These are phyloP conservation scores for Clonostachys chloroleuca DNA, from an alignment of 2,329 filamentous ascomycete species.

Conservation along the genomic window DNA sequence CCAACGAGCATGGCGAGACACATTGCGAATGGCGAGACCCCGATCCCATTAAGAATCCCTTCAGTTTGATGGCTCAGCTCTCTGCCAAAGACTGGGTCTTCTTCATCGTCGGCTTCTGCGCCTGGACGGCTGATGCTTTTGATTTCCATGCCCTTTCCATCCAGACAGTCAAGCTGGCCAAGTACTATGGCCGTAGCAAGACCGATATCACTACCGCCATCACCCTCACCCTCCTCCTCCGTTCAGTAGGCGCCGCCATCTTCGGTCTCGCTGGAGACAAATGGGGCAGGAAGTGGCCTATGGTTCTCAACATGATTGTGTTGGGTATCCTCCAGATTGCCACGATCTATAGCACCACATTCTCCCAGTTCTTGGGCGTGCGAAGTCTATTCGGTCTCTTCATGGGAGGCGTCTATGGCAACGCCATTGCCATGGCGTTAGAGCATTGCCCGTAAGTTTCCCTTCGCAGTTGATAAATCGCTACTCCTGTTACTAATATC, in stretches of 20 bases:
- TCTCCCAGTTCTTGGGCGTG: slow-evolving; percentile 68
- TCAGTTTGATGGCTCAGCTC: slow-evolving; percentile 63
- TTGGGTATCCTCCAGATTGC: slow-evolving; percentile 65
- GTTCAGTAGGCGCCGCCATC: slow-evolving; percentile 68
- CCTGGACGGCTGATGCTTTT: slow-evolving; percentile 80
- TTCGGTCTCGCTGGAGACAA: slow-evolving; percentile 77
- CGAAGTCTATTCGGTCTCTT: slow-evolving; percentile 71
- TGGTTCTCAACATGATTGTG: slow-evolving; percentile 75
- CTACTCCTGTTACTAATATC: slow-evolving; percentile 6
- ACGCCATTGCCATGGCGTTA: slow-evolving; percentile 72
- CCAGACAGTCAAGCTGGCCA: slow-evolving; percentile 65
- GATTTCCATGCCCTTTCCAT: slow-evolving; percentile 80
- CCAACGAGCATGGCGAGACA: slow-evolving; percentile 60
- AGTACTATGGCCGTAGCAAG: slow-evolving; percentile 44
- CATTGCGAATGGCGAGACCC: slow-evolving; percentile 65
- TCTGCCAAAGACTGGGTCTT: slow-evolving; percentile 67
- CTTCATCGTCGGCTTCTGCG: slow-evolving; percentile 68
- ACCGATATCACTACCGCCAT: slow-evolving; percentile 73
- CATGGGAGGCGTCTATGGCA: slow-evolving; percentile 79
- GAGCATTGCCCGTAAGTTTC: slow-evolving; percentile 63
- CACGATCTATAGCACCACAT: slow-evolving; percentile 72
- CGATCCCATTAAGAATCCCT: slow-evolving; percentile 63
- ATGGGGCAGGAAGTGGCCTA: slow-evolving; percentile 79
- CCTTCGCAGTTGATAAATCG: too few relatives aligned
- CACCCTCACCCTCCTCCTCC: slow-evolving; percentile 68